A percentile compares a stretch with the other conserved stretches of the same genome.
Evolutionary conservation across 116 monocot genomes (phyloP).

Genomic region (Zostera marina): DNA sequence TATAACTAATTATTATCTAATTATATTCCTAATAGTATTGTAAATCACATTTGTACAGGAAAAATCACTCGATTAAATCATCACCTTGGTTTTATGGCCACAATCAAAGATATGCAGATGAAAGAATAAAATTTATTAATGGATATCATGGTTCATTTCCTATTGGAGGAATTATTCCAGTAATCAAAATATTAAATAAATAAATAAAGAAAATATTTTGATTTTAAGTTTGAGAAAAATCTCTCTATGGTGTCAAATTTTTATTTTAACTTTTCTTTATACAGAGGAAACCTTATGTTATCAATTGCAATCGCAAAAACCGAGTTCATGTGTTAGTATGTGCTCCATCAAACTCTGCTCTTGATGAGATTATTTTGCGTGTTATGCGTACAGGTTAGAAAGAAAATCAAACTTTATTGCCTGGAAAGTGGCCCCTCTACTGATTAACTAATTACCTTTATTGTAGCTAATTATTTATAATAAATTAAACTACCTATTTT

Average conservation of each 20-base stretch:
- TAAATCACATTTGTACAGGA: slow-evolving; percentile 20
- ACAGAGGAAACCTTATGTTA: slow-evolving; percentile 76
- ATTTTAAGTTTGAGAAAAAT: neutral
- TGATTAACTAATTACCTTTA: too few species aligned
- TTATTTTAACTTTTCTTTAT: slow-evolving; percentile 8
- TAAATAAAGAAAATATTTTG: neutral
- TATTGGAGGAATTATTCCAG: slow-evolving; percentile 64
- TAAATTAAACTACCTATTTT: too few species aligned
- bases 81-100: slow-evolving; percentile 72
- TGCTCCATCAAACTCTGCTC: slow-evolving; percentile 98
- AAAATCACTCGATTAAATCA: slow-evolving; percentile 70
- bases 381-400: slow-evolving; percentile 59
- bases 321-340: slow-evolving; percentile 94
- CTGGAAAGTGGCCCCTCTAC: too few species aligned
- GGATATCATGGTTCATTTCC: slow-evolving; percentile 91
- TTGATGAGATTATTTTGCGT: slow-evolving; percentile 97
- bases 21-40: neutral
- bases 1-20: too few species aligned
- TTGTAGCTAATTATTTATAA: too few species aligned
- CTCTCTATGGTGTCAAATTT: neutral
- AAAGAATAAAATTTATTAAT: slow-evolving; percentile 45
- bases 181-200: slow-evolving; percentile 17
- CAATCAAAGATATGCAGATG: slow-evolving; percentile 59
- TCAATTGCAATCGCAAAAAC: slow-evolving; percentile 79
- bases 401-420: neutral